Evolutionary conservation across 2,329 filamentous ascomycete genomes (phyloP).

Genomic region (Aspergillus viridinutans): DNA sequence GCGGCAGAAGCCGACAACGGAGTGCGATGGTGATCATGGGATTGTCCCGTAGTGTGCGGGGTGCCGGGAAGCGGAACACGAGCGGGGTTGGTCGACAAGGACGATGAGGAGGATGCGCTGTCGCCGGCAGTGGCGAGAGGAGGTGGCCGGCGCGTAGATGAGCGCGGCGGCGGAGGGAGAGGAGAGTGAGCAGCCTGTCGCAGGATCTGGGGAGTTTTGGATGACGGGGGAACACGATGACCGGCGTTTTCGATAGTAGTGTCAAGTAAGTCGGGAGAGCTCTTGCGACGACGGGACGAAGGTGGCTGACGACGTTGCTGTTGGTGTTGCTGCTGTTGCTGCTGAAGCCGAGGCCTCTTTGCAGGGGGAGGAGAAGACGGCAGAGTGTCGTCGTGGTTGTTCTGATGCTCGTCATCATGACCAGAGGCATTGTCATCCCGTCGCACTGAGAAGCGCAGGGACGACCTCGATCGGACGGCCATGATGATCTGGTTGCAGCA

Average conservation of each 20-base stretch:
- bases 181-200: neutral
- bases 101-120: constrained; percentile 6
- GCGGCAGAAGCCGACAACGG: constrained; percentile 12
- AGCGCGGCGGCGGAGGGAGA: constrained; percentile 13
- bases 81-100: constrained; percentile 2
- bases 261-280: constrained; percentile 32
- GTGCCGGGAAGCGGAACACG: constrained; percentile 5
- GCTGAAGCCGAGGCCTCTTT: constrained; percentile 25
- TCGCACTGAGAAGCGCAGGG: constrained; percentile 32
- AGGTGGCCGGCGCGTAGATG: constrained; percentile 14
- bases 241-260: constrained; percentile 18
- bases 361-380: constrained; percentile 16
- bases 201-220: neutral
- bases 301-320: neutral
- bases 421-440: constrained; percentile 16
- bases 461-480: constrained; percentile 32
- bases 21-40: constrained; percentile 15
- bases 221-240: neutral
- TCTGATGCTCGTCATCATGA: constrained; percentile 14
- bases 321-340: constrained; percentile 10
- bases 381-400: constrained; percentile 2
- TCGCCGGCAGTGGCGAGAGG: constrained; percentile 3
- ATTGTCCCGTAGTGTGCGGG: constrained; percentile 13
- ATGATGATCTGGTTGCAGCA: constrained; percentile 16
- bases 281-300: constrained; percentile 22